phyloP scores from a whole-genome alignment of 805 yeast species.

The Candida berthetii region DNA sequence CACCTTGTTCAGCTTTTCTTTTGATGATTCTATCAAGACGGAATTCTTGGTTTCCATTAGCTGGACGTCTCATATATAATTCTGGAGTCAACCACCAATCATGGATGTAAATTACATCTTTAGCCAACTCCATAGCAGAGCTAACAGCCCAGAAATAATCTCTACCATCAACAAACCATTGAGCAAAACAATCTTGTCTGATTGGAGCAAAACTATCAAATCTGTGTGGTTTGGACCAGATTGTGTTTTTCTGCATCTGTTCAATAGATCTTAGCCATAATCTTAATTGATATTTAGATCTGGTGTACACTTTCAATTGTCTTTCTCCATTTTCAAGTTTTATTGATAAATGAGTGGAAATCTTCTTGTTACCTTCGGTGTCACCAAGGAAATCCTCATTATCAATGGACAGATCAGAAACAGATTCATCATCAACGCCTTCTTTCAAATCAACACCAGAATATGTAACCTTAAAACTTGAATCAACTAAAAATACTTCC shows the following conservation, averaged over 20 bases:
- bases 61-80: constrained; percentile 86
- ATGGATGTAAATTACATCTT: constrained; percentile 88
- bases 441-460: constrained; percentile 23
- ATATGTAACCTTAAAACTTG: constrained; percentile 52
- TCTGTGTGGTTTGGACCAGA: constrained; percentile 71
- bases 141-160: constrained; percentile 97
- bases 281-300: constrained; percentile 55
- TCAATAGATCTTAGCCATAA: constrained; percentile 74
- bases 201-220: constrained; percentile 93
- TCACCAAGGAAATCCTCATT: constrained; percentile 18
- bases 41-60: constrained; percentile 92
- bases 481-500: constrained; percentile 89
- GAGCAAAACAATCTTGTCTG: constrained; percentile 78
- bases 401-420: constrained; percentile 22
- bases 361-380: constrained; percentile 24
- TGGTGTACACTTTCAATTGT: constrained; percentile 65
- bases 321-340: constrained; percentile 72
- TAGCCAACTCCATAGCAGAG: constrained; percentile 87
- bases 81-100: constrained; percentile 99
- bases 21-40: constrained; percentile 84
- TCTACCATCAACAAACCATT: constrained; percentile 95
- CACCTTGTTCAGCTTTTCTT: constrained; percentile 91
- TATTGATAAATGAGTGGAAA: constrained; percentile 49
- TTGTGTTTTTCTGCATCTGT: constrained; percentile 58
- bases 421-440: constrained; percentile 29